phyloP scores from a whole-genome alignment of 805 yeast genomes.

The Hanseniaspora guilliermondii region DNA sequence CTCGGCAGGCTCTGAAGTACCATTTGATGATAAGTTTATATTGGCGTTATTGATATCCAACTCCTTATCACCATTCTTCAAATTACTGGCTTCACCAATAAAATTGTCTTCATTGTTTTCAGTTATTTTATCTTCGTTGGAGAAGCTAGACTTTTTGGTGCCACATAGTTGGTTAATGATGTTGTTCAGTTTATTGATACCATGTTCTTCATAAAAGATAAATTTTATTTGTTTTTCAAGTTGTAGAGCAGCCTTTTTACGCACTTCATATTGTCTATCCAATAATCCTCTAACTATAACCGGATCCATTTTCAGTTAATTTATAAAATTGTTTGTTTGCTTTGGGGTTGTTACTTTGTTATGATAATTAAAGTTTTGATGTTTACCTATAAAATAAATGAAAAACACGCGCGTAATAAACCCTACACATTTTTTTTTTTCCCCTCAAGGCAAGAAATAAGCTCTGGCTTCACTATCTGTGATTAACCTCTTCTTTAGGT shows the following conservation, averaged over 20 bases:
- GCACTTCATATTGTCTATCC: conserved; percentile 64
- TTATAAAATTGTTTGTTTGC: neutral
- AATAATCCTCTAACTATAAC: conserved; percentile 53
- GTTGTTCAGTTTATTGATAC: conserved; percentile 43
- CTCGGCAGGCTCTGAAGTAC: neutral
- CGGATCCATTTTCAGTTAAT: conserved; percentile 35
- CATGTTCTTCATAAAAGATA: conserved; percentile 47
- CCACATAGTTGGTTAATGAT: conserved; percentile 14
- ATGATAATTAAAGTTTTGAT: too few relatives aligned
- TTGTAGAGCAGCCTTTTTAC: conserved; percentile 67
- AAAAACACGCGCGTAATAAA: too few relatives aligned
- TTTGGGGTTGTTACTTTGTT: neutral
- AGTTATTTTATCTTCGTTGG: neutral
- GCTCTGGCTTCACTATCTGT: too few relatives aligned
- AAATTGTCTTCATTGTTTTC: neutral
- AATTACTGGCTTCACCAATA: neutral
- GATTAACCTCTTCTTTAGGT: too few relatives aligned
- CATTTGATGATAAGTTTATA: neutral
- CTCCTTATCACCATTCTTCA: neutral
- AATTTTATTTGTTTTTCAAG: conserved; percentile 61
- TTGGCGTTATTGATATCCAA: conserved; percentile 11
- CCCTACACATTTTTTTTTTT: too few relatives aligned
- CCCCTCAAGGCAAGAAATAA: too few relatives aligned
- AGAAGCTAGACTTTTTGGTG: neutral
- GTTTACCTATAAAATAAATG: too few relatives aligned